phyloP scores from a whole-genome alignment of 2,329 filamentous ascomycete genomes.

The Iodosphaeria phyllophila region DNA sequence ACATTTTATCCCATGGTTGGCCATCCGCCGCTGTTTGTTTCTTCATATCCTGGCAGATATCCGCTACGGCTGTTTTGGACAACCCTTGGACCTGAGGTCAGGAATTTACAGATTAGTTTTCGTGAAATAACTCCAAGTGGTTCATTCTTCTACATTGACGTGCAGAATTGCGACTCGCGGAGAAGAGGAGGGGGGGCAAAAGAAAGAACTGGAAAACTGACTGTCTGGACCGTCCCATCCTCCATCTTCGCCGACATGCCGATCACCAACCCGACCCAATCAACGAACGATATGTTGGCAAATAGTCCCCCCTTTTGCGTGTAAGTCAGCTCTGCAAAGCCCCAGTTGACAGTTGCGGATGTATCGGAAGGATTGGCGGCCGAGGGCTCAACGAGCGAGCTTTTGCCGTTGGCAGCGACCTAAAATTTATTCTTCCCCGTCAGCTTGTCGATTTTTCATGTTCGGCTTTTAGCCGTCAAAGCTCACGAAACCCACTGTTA shows the following conservation, averaged over 20 bases:
- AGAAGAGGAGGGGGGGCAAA: too few relatives aligned
- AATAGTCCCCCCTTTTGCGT: conserved; percentile 18
- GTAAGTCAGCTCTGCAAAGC: conserved; percentile 29
- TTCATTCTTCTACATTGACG: background rate
- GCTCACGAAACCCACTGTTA: background rate
- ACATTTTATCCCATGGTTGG: conserved; percentile 24
- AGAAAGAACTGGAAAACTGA: too few relatives aligned
- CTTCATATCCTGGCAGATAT: conserved; percentile 21
- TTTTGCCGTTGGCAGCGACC: conserved; percentile 9
- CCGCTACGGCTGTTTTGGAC: conserved; percentile 13
- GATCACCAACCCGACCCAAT: conserved; percentile 30
- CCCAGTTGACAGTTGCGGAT: conserved; percentile 24
- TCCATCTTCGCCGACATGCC: conserved; percentile 24
- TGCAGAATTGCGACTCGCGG: background rate
- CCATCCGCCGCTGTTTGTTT: conserved; percentile 19
- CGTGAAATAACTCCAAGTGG: background rate
- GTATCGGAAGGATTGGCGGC: conserved; percentile 23
- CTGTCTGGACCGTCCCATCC: conserved; percentile 17
- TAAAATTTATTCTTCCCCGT: too few relatives aligned
- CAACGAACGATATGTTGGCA: conserved; percentile 31
- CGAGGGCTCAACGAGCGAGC: conserved; percentile 27
- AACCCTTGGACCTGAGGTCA: conserved; percentile 18
- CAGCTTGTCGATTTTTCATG: too few relatives aligned
- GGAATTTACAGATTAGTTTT: background rate
- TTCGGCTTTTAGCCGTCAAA: background rate